phyloP scores from a whole-genome alignment of 306 rosid species.

The Ochetophila trinervis region DNA sequence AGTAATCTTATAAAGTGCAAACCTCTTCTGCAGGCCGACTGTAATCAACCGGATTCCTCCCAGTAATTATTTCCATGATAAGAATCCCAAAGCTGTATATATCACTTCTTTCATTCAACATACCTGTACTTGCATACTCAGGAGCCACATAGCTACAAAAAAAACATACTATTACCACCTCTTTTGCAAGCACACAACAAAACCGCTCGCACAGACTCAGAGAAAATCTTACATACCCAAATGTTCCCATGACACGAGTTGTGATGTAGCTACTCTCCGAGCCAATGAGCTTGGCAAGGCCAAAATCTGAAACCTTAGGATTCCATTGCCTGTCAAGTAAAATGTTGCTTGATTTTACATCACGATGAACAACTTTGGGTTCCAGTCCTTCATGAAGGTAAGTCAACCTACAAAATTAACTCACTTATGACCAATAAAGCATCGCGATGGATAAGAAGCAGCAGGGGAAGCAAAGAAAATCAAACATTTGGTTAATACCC shows the following conservation, averaged over 20 bases:
- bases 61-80: conserved; percentile 81
- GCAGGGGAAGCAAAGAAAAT: conserved; percentile 1
- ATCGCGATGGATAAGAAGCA: not conserved
- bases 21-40: conserved; percentile 81
- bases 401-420: conserved; percentile 47
- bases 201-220: not conserved
- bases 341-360: conserved; percentile 84
- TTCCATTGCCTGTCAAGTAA: conserved; percentile 85
- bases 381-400: conserved; percentile 91
- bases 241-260: conserved; percentile 95
- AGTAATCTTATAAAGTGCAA: conserved; percentile 17
- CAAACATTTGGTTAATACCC: conserved; percentile 43
- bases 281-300: conserved; percentile 86
- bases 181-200: not conserved
- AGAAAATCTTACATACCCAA: conserved; percentile 54
- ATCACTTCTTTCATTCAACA: conserved; percentile 87
- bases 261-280: conserved; percentile 75
- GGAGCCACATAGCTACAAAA: conserved; percentile 85
- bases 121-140: conserved; percentile 89
- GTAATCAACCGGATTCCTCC: conserved; percentile 90
- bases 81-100: conserved; percentile 88
- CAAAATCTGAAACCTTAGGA: conserved; percentile 89
- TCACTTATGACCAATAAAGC: not conserved
- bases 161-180: not conserved
- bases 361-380: conserved; percentile 94